Base-by-base conservation (phyloP, 805 yeast genomes). In the Saturnispora saitoi region DNA sequence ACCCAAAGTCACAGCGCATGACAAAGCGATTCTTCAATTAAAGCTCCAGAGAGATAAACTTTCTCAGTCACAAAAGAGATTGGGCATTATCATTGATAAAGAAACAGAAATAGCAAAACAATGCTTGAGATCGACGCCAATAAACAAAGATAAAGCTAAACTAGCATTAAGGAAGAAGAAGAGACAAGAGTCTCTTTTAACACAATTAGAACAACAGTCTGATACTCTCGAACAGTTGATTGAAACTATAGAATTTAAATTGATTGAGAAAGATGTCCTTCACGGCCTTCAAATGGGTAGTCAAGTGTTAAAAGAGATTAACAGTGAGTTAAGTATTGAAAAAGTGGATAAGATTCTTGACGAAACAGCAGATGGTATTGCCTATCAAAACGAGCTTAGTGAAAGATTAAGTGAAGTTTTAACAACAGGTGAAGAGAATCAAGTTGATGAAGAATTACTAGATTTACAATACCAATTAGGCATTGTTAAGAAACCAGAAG, bases 41-140 rank as follows among this genome's bases (percentile, higher is more conserved):
- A 93, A 93, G 62, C 70, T 85, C 34, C 97, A 95, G 57, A 72
- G 96, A 51, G 99, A 93, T 65, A 83, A 82, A 54, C 72, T 93
- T 20, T 77, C 77, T 55, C 86, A 83, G 63, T 86, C 89, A 54
- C 85, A 80, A 57, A 69, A 69, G 42, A 77, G 78, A 51, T 75
- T 90, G 32, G 69, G 70, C 28, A 63, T 66, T 0, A 75, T 86
- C 4, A 75, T 87, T 15, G 71, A 70, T 10, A 69, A 77, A 31
- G 97, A 93, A 63, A 71, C 70, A 2, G 69, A 70, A 39, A 63
- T 82, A 12, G 93, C 93, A 19, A 70, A 69, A 48, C 69, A 72
- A 54, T 77, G 81, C 17, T 58, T 85, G 4, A 69, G 64, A 14
- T 61, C 69, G 15, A 77, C 79, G 9, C 42, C 42, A 17, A n/a